Conservation (phyloP, 371 early-diverging fungal species). For the Mucor piriformis region DNA sequence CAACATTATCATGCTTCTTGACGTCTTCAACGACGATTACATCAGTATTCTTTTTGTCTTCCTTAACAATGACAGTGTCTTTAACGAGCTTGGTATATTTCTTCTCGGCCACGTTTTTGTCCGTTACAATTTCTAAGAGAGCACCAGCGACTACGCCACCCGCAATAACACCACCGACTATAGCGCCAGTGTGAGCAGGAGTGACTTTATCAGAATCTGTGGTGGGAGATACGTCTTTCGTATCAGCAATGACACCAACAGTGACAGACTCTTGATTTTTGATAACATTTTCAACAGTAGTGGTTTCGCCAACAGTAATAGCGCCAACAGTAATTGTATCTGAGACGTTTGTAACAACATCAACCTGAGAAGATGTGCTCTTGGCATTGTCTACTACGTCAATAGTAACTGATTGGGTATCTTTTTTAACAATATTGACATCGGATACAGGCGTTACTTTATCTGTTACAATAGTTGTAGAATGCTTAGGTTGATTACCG, state of each 20-base stretch:
- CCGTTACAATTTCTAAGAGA: neutral
- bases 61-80: no score
- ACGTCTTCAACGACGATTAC: no score
- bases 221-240: no score
- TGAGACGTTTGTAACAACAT: conserved; percentile 1
- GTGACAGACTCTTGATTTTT: neutral
- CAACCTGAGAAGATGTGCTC: neutral
- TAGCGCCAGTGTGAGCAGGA: neutral
- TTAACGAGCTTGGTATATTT: no score
- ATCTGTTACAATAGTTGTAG: no score
- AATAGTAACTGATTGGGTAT: neutral
- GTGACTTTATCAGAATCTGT: neutral
- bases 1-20: no score
- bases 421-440: neutral
- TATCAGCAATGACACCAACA: neutral
- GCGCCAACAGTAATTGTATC: conserved; percentile 1
- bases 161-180: neutral
- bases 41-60: no score
- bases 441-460: no score
- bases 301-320: neutral
- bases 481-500: no score
- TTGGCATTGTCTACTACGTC: neutral
- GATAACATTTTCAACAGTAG: neutral
- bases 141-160: conserved; percentile 4
- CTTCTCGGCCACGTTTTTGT: conserved; percentile 1